Conservation (phyloP, 2,329 filamentous ascomycete species). For the Venturia effusa region DNA sequence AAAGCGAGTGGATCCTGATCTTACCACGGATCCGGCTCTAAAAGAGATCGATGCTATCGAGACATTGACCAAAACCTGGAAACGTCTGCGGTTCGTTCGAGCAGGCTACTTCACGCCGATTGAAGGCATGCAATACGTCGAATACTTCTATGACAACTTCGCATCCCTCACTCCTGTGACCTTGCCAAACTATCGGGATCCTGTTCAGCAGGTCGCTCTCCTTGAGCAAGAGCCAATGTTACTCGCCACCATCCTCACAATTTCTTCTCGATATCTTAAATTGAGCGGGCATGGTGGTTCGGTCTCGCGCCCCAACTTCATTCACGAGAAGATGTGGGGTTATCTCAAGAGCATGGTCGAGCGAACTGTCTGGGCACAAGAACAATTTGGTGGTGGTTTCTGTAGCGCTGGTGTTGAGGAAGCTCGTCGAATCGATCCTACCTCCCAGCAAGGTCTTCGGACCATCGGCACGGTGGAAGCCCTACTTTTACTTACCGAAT, state of each 20-base stretch:
- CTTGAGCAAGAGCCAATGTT: constrained; percentile 88
- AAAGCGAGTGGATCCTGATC: neutral
- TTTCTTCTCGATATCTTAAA: constrained; percentile 75
- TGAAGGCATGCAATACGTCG: constrained; percentile 87
- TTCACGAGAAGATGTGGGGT: constrained; percentile 91
- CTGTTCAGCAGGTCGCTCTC: constrained; percentile 67
- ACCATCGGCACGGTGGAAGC: constrained; percentile 93
- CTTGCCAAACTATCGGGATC: constrained; percentile 76
- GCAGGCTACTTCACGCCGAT: constrained; percentile 92
- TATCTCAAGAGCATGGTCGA: constrained; percentile 94
- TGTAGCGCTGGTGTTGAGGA: constrained; percentile 58
- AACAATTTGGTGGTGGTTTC: constrained; percentile 85
- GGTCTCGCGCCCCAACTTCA: constrained; percentile 73
- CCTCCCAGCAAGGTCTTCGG: constrained; percentile 56
- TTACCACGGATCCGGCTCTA: neutral
- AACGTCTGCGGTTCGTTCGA: constrained; percentile 84
- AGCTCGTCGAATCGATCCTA: constrained; percentile 55
- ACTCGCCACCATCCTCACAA: constrained; percentile 81
- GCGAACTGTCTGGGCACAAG: constrained; percentile 87
- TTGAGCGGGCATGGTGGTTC: constrained; percentile 56
- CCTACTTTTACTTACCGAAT: constrained; percentile 86
- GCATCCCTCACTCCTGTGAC: constrained; percentile 90
- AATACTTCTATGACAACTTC: constrained; percentile 89
- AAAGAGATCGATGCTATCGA: neutral
- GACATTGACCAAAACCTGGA: constrained; percentile 51